Evolutionary conservation across 148 eudicot genomes (phyloP), one percentile per base, ranked within the genome.

Genomic region (Vaccinium myrtillus): DNA sequence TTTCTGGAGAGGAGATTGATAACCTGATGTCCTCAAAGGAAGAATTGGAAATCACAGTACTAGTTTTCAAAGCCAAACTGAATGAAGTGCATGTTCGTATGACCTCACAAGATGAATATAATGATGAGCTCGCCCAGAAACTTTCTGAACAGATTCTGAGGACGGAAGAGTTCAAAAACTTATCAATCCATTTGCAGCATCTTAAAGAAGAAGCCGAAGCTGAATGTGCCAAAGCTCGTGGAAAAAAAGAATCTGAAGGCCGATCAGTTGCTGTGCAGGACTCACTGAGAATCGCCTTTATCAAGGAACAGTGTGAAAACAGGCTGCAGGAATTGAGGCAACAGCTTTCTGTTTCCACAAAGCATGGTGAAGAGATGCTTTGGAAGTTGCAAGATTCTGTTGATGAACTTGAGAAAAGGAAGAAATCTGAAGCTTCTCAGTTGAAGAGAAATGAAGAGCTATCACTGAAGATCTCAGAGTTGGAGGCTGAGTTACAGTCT

Each of bases 341-440:
- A 3, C 96, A 95, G 85, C 90, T 95, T 84, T 90, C 93, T 30
- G 82, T 93, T 84, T 97, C 98, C 13, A 89, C 90, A 87, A 97
- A 89, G 90, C 98, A 97, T 84, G 96, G 96, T 43, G 98, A 94
- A 84, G 99, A 94, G 89, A 89, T 97, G 94, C 92, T 97, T 25
- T 85, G 91, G 91, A 97, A 93, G 86, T 88, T 97, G 81, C 99
- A 97, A 86, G 98, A 95, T 89, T 87, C 94, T 69, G 83, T 97
- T 70, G 92, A 93, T 78, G 98, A 97, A 83, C 87, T 92, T 46
- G 98, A 95, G 85, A 90, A 84, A 56, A 90, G 89, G 89, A 97
- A 93, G 87, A 97, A 86, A 86, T 88, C 90, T 77, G 99, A 97
- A 86, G 93, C 91, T 25, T 87, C 92, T 92, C 87, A 87, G 54